A percentile compares a stretch with the other conserved stretches of the same genome.
Conservation (phyloP, 2,329 filamentous ascomycete species). For the Rutstroemia sp. region DNA sequence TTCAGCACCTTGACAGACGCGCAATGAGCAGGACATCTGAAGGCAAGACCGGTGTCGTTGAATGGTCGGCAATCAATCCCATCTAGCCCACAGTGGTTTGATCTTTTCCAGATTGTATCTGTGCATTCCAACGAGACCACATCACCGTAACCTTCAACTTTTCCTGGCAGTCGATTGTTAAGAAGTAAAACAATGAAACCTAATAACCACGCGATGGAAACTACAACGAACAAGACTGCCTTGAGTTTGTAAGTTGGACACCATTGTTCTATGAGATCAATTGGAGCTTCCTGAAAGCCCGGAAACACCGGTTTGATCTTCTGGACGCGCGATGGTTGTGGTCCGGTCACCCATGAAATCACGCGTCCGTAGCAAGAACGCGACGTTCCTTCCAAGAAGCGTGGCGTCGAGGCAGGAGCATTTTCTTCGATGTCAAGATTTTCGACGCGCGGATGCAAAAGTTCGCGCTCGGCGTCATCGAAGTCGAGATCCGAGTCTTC, state of each 20-base stretch:
- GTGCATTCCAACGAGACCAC: slow-evolving; percentile 48
- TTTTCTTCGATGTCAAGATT: no score
- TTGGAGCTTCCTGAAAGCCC: slow-evolving; percentile 57
- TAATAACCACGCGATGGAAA: slow-evolving; percentile 60
- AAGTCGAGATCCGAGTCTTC: no score
- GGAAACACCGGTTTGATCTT: slow-evolving; percentile 57
- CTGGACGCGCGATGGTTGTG: slow-evolving; percentile 42
- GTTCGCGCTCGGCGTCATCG: no score
- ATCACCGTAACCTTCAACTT: slow-evolving; percentile 25
- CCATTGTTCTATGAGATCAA: slow-evolving; percentile 54
- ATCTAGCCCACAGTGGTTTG: slow-evolving; percentile 67
- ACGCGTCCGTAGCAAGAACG: slow-evolving; percentile 34
- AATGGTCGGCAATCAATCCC: slow-evolving; percentile 72
- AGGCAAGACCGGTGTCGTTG: slow-evolving; percentile 59
- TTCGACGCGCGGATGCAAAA: no score
- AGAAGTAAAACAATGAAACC: slow-evolving; percentile 56
- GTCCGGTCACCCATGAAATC: slow-evolving; percentile 47
- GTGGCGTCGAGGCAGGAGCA: slow-evolving; percentile 41
- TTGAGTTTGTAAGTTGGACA: slow-evolving; percentile 54
- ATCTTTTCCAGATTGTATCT: slow-evolving; percentile 61
- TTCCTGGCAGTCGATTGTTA: slow-evolving; percentile 59
- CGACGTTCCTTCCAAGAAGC: slow-evolving; percentile 51
- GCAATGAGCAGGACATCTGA: slow-evolving; percentile 70
- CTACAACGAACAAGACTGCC: slow-evolving; percentile 47
- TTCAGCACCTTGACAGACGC: slow-evolving; percentile 58